These are phyloP conservation scores for Sonneratia alba DNA, from an alignment of 345 rosid species.

Conservation along the genomic window DNA sequence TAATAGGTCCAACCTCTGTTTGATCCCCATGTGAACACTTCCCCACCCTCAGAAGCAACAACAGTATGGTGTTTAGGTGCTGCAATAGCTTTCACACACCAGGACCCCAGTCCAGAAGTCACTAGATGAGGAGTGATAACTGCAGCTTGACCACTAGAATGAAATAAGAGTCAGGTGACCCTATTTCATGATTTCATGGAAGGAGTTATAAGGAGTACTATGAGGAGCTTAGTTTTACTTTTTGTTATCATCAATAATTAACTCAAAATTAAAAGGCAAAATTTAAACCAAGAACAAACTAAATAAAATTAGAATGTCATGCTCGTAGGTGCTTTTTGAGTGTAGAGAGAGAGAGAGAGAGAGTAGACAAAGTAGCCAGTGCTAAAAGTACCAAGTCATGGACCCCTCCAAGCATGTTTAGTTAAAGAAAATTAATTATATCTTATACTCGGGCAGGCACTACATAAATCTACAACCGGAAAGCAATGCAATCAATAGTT, in stretches of 20 bases:
- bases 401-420: not conserved
- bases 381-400: not conserved
- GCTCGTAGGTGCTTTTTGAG: not conserved
- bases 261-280: not conserved
- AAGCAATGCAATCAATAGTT: not conserved
- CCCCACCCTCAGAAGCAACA: conserved; percentile 84
- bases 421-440: not conserved
- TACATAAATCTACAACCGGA: not conserved
- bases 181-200: not conserved
- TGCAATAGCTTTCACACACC: conserved; percentile 80
- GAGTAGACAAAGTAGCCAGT: not conserved
- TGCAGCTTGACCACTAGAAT: conserved; percentile 92
- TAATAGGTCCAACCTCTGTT: conserved; percentile 61
- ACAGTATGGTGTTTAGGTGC: conserved; percentile 99
- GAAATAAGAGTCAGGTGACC: conserved; percentile 11
- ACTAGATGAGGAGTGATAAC: conserved; percentile 96
- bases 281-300: not conserved
- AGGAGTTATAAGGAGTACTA: not conserved
- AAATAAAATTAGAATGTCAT: not conserved
- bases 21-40: conserved; percentile 95
- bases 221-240: not conserved
- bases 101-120: conserved; percentile 70
- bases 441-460: not conserved
- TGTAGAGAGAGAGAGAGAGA: not conserved
- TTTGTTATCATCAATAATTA: not conserved